Evolutionary conservation across 805 yeast species (phyloP), one percentile per base, ranked within the genome.

Genomic region (Lachancea nothofagi): DNA sequence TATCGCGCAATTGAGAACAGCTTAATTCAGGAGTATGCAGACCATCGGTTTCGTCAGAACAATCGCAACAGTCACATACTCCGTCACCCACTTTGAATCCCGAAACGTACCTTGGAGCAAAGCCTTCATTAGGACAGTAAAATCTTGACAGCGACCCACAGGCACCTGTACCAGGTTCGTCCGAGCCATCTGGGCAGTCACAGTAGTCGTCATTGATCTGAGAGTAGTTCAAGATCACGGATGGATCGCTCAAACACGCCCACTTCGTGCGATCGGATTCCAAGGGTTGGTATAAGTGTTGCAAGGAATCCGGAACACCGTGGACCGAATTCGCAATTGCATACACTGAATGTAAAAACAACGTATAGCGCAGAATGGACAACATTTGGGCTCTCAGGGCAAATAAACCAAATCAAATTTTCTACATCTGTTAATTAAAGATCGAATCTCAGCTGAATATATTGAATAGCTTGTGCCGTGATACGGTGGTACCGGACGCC

Each of bases 151-250:
- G 34, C 49, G 36, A 44, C 13, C 61, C 53, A 60, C 97, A 90
- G 0, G 96, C 96, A 28, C 81, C 67, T 1, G 97, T 90, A 0
- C 97, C 97, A 0, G 97, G 96, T 60, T 93, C 97, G 64, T 93
- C 98, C 4, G 89, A 78, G 0, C 97, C 97, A 64, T 93, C 98
- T 0, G 97, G 97, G 65, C 97, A 90, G 55, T 93, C 97, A 63
- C 97, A 90, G 55, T 72, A 81, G 51, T 88, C 83, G 60, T 93
- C 97, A 58, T 90, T 90, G 50, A 90, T 72, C 53, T 79, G 83
- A 26, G 66, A 66, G 37, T 68, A 67, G 29, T 79, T 68, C 14
- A 90, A 62, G 15, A 66, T 67, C 4, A 87, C 75, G n/a, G 75
- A 72, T 0, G 93, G 81, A 53, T 83, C 72, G 23, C 62, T 52